Evolutionary conservation across 2,329 filamentous ascomycete genomes (phyloP).

Genomic region (Teratosphaeria destructans): DNA sequence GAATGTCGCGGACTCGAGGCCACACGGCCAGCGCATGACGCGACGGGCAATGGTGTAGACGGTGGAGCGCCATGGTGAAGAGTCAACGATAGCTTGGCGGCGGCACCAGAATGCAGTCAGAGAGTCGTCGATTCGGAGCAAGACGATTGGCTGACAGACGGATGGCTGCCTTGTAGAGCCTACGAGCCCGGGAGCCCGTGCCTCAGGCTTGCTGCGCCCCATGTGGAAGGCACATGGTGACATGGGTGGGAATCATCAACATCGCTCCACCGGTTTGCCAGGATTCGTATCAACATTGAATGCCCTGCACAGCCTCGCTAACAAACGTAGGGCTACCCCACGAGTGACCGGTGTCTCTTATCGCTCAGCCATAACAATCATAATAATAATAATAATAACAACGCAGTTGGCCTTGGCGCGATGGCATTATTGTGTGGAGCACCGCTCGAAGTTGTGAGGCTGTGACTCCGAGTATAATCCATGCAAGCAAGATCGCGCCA

Average conservation of each 20-base stretch:
- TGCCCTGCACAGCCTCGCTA: neutral
- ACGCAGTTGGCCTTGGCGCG: neutral
- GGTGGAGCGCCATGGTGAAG: neutral
- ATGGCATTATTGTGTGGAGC: neutral
- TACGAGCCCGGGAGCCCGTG: neutral
- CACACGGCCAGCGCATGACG: neutral
- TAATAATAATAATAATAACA: neutral
- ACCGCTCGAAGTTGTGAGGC: neutral
- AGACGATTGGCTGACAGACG: neutral
- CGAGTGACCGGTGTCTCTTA: neutral
- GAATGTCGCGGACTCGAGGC: neutral
- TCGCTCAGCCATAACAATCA: neutral
- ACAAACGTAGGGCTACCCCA: neutral
- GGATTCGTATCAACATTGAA: neutral
- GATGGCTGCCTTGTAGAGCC: neutral
- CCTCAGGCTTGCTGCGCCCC: neutral
- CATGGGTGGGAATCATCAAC: neutral
- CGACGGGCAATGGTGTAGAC: neutral
- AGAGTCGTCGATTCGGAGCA: neutral
- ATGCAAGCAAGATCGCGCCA: neutral
- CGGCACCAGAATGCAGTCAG: neutral
- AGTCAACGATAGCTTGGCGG: neutral
- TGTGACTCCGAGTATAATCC: neutral
- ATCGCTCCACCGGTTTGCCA: neutral
- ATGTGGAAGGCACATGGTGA: neutral